A percentile compares a stretch with the other conserved stretches of the same genome.
Conservation (phyloP, 2,329 filamentous ascomycete species). For the Curvularia eragrostidis region DNA sequence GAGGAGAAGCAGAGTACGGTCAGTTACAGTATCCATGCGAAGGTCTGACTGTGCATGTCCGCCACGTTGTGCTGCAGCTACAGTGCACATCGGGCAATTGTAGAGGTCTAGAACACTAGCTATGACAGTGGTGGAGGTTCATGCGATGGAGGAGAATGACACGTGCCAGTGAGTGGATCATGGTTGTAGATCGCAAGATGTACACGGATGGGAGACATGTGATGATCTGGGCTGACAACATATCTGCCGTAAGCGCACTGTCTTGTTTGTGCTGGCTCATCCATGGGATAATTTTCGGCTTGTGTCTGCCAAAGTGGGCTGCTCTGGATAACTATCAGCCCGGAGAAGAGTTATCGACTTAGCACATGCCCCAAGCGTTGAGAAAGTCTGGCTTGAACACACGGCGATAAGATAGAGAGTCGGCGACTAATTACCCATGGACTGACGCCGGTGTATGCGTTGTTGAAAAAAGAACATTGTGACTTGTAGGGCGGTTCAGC, state of each 20-base stretch:
- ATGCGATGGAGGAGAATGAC: conserved; percentile 4
- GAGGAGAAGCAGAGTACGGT: not conserved
- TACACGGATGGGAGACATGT: not conserved
- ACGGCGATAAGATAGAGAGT: not conserved
- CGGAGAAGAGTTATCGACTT: not conserved
- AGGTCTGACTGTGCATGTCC: not conserved
- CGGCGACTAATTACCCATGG: not conserved
- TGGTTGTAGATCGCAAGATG: conserved; percentile 1
- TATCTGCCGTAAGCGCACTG: conserved; percentile 1
- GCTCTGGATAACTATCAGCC: not conserved
- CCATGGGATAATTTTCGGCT: not conserved
- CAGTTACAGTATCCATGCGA: not conserved
- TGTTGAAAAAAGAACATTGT: conserved; percentile 5
- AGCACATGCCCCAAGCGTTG: conserved; percentile 14
- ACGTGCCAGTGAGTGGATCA: conserved; percentile 1
- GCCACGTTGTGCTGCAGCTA: conserved; percentile 1
- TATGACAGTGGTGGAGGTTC: not conserved
- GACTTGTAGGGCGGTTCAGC: not conserved
- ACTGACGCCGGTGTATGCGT: conserved; percentile 4
- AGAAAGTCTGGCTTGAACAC: not conserved
- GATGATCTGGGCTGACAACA: conserved; percentile 10
- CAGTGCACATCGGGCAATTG: conserved; percentile 1
- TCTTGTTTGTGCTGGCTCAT: conserved; percentile 8
- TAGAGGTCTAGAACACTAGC: conserved; percentile 2
- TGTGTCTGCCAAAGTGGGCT: not conserved